Evolutionary conservation across 768 basidiomycete species (phyloP).

Genomic region (Tubosaeta sp.): DNA sequence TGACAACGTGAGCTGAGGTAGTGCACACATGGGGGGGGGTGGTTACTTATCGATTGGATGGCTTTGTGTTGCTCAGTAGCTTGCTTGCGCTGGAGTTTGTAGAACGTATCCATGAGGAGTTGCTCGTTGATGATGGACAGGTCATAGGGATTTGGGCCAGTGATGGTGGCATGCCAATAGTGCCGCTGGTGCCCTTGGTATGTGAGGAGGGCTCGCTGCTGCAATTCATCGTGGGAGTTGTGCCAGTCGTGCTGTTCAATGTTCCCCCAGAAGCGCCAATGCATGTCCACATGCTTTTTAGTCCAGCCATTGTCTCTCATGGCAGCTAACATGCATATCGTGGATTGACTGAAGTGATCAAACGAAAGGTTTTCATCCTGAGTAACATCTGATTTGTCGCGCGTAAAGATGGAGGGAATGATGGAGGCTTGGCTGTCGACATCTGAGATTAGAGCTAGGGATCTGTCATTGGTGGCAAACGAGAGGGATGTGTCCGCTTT

Average conservation of each 20-base stretch:
- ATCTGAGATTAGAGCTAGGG: no score
- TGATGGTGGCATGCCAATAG: background rate
- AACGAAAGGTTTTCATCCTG: conserved; percentile 1
- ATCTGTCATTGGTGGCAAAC: background rate
- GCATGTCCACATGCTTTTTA: background rate
- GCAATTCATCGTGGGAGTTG: conserved; percentile 1
- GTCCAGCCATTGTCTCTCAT: conserved; percentile 9
- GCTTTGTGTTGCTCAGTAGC: background rate
- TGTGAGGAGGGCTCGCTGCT: conserved; percentile 7
- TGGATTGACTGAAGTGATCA: conserved; percentile 13
- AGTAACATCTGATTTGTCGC: background rate
- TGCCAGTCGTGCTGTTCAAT: conserved; percentile 5
- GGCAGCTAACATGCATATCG: conserved; percentile 3
- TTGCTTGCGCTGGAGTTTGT: background rate
- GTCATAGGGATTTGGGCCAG: background rate
- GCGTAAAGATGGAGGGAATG: background rate
- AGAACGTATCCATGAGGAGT: background rate
- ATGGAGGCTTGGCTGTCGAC: background rate
- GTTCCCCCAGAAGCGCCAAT: conserved; percentile 3
- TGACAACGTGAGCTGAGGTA: background rate
- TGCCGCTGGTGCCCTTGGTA: conserved; percentile 18
- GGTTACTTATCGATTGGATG: background rate
- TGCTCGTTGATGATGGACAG: background rate
- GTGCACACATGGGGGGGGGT: background rate
- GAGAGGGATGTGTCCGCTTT: background rate